Percentiles rank a stretch among this genome's conserved stretches.
Evolutionary conservation across 257 asterid genomes (phyloP).

Genomic region (Solanum phureja): DNA sequence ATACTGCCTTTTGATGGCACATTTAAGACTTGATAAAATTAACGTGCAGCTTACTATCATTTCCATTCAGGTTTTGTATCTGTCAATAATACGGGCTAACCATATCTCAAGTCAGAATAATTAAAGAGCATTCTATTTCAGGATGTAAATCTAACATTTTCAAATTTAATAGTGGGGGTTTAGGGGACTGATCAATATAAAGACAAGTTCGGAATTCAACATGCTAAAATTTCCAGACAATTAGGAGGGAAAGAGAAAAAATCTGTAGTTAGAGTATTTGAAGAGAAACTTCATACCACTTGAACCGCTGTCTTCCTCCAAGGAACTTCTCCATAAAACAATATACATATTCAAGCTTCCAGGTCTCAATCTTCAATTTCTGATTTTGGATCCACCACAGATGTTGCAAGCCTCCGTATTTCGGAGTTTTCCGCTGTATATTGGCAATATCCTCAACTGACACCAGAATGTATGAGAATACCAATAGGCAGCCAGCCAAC

Average conservation of each 20-base stretch:
- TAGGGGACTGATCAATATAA: neutral
- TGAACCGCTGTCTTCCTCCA: conserved; percentile 49
- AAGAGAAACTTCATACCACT: conserved; percentile 26
- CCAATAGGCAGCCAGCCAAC: conserved; percentile 95
- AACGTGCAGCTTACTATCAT: neutral
- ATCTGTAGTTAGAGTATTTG: neutral
- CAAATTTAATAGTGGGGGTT: neutral
- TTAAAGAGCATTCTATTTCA: neutral
- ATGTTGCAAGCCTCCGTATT: conserved; percentile 60
- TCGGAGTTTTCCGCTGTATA: conserved; percentile 59
- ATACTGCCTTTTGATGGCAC: neutral
- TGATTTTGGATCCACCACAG: conserved; percentile 62
- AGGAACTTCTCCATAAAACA: conserved; percentile 50
- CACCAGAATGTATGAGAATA: conserved; percentile 72
- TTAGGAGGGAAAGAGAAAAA: neutral
- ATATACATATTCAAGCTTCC: conserved; percentile 73
- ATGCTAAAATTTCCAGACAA: neutral
- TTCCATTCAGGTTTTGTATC: neutral
- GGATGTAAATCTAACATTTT: neutral
- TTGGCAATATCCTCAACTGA: conserved; percentile 38
- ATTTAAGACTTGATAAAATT: neutral
- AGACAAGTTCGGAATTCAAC: neutral
- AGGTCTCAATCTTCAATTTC: conserved; percentile 89
- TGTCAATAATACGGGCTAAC: neutral
- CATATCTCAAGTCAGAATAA: neutral